Base-by-base conservation (phyloP, 176 grass and related monocot species). In the Alloteropsis semialata region DNA sequence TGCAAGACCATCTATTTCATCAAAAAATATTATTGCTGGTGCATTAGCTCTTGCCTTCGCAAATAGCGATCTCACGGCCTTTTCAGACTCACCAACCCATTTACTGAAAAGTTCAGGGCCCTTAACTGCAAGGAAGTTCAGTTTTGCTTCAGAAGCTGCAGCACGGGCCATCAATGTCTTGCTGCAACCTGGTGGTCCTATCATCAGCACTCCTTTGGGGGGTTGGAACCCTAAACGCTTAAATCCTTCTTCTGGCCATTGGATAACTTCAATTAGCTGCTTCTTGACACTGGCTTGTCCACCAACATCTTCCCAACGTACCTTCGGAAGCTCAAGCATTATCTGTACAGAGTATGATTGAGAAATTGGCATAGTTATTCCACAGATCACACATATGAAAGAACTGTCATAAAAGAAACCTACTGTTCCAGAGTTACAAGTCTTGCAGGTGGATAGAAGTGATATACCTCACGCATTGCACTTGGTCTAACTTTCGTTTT, bases 1-100 rank as follows among this genome's bases (percentile, higher is more conserved):
- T 43, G 96, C 96, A 72, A 98, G 92, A n/a, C 92, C 96, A 88
- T 98, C 96, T 86, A 98, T 93, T 87, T 98, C 96, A 68, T 98
- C 96, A 82, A 95, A 95, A 81, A 98, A 98, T 78, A 95, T 84
- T 86, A 98, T 95, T 78, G 96, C 90, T 1, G 96, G 96, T 74
- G 92, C 89, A 91, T 98, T 98, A 59, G 53, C 84, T 81, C 73
- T 91, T 0, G 96, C 96, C 69, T 95, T 98, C 41, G 86, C 89
- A 77, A 98, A 98, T 75, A 98, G 78, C 12, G 75, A 82, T 84
- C 67, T 93, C n/a, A 98, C 91, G 56, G 96, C 96, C 41, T 98
- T 98, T 62, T 98, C 96, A 41, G 96, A 93, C 65, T 98, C 96
- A 68, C 96, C 96, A 57, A 98, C 92, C 96, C 92, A 98, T 90